These are phyloP conservation scores for Phytophthora nicotianae DNA, from an alignment of 352 stramenopile genomes.

Conservation along the genomic window DNA sequence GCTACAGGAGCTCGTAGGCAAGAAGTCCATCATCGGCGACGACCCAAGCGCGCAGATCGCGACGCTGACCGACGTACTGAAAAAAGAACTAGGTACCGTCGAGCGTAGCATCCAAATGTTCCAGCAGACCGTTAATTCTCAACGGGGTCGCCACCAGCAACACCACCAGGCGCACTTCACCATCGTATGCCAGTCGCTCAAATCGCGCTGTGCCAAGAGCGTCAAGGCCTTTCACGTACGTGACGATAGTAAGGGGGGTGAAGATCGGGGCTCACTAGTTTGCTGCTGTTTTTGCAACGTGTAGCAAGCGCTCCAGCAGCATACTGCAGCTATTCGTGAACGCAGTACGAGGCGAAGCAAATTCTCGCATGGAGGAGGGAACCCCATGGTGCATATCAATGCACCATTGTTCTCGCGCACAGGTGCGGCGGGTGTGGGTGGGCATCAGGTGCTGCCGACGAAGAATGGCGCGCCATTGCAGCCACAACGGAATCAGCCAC, in stretches of 20 bases:
- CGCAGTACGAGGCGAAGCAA: conserved; percentile 79
- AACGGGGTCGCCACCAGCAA: conserved; percentile 58
- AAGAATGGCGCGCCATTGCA: conserved; percentile 31
- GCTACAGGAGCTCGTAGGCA: conserved; percentile 70
- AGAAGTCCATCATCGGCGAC: conserved; percentile 82
- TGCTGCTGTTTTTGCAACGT: conserved; percentile 18
- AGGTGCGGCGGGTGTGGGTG: conserved; percentile 17
- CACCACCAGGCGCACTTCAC: conserved; percentile 85
- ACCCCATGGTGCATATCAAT: conserved; percentile 82
- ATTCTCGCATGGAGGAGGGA: conserved; percentile 77
- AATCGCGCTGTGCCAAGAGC: conserved; percentile 81
- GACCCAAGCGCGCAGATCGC: conserved; percentile 78
- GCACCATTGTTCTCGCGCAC: conserved; percentile 76
- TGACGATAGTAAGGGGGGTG: not conserved
- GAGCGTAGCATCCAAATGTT: conserved; percentile 76
- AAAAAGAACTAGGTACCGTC: conserved; percentile 67
- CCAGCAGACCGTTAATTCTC: conserved; percentile 56
- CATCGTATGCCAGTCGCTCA: conserved; percentile 80
- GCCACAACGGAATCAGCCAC: conserved; percentile 24
- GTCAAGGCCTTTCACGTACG: conserved; percentile 80
- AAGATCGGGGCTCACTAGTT: conserved; percentile 12
- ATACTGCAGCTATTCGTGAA: conserved; percentile 72
- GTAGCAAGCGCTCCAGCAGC: conserved; percentile 69
- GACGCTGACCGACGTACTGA: conserved; percentile 79
- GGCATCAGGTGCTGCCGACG: conserved; percentile 25